Evolutionary conservation across 2,329 filamentous ascomycete genomes (phyloP).

Genomic region (Colletotrichum tabaci): DNA sequence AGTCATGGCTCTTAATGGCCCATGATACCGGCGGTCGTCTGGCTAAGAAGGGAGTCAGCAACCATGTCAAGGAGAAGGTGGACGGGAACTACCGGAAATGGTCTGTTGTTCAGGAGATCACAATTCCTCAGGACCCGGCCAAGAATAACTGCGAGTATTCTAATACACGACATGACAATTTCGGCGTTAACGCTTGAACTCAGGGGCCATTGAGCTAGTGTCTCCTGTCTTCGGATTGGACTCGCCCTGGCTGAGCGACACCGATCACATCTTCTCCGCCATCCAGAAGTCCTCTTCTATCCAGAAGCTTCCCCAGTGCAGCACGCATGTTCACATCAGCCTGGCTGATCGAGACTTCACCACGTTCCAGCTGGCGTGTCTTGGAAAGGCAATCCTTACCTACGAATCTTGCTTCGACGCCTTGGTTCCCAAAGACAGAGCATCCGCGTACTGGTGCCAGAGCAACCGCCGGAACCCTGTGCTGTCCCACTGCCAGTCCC

Average conservation of each 20-base stretch:
- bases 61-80: conserved; percentile 53
- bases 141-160: conserved; percentile 51
- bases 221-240: conserved; percentile 52
- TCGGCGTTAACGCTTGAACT: neutral
- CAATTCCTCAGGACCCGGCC: conserved; percentile 51
- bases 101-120: conserved; percentile 56
- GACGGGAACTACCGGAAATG: conserved; percentile 53
- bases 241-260: conserved; percentile 49
- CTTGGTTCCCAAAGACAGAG: conserved; percentile 47
- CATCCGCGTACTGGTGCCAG: conserved; percentile 53
- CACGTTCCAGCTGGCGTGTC: conserved; percentile 45
- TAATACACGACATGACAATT: too few species aligned
- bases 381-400: conserved; percentile 53
- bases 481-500: conserved; percentile 40
- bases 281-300: conserved; percentile 48
- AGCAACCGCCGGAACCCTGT: conserved; percentile 51
- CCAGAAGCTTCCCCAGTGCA: conserved; percentile 48
- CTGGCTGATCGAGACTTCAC: conserved; percentile 38
- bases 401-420: conserved; percentile 54
- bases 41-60: conserved; percentile 50
- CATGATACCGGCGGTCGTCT: conserved; percentile 53
- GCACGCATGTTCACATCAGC: conserved; percentile 57
- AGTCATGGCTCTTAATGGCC: conserved; percentile 53
- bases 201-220: conserved; percentile 54
- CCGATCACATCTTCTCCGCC: conserved; percentile 50